Evolutionary conservation across 331 rosid species (phyloP).

Genomic region (Phaseolus coccineus): DNA sequence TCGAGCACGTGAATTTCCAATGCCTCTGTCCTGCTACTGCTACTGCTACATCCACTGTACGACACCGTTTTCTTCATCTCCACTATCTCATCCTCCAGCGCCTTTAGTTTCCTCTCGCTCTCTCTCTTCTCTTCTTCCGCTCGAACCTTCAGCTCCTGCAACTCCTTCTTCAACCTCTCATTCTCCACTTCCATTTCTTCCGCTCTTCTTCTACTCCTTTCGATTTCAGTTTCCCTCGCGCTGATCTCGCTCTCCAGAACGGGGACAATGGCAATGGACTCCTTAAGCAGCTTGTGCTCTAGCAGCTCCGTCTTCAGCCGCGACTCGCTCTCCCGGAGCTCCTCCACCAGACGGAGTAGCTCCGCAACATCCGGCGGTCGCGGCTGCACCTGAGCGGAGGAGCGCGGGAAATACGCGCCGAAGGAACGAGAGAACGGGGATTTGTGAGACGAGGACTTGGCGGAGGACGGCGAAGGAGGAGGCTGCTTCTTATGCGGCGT

Average conservation of each 20-base stretch:
- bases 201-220: conserved; percentile 47
- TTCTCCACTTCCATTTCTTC: conserved; percentile 67
- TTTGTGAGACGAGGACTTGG: conserved; percentile 65
- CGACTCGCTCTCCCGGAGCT: conserved; percentile 95
- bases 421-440: conserved; percentile 80
- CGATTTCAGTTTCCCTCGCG: conserved; percentile 63
- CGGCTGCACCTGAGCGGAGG: conserved; percentile 98
- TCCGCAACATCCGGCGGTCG: conserved; percentile 89
- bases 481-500: conserved; percentile 42
- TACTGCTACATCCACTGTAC: conserved; percentile 27
- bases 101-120: conserved; percentile 51
- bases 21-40: conserved; percentile 39
- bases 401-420: conserved; percentile 88
- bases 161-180: conserved; percentile 49
- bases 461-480: conserved; percentile 59
- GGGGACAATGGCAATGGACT: conserved; percentile 82
- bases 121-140: conserved; percentile 60
- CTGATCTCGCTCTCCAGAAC: conserved; percentile 75
- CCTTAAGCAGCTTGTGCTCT: conserved; percentile 80
- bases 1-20: conserved; percentile 38
- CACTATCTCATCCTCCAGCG: conserved; percentile 65
- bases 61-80: conserved; percentile 69
- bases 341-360: conserved; percentile 82
- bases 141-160: conserved; percentile 51
- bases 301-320: conserved; percentile 85